A percentile compares a stretch with the other conserved stretches of the same genome.
Evolutionary conservation across 805 yeast genomes (phyloP).

Genomic region (Phaffomyces opuntiae): DNA sequence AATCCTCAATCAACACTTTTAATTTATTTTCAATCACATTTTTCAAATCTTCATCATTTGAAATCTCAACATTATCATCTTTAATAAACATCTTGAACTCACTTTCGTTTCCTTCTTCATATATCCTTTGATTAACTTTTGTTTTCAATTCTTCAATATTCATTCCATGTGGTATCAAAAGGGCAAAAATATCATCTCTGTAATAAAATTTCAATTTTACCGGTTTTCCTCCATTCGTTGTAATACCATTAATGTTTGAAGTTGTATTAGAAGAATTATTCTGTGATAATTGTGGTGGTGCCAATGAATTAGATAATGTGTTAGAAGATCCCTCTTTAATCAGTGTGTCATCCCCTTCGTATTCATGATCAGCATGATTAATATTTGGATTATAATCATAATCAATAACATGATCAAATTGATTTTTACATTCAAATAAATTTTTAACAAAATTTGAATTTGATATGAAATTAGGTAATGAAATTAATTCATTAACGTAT

Average conservation of each 20-base stretch:
- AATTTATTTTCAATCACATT: slow-evolving; percentile 28
- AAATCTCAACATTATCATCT: slow-evolving; percentile 27
- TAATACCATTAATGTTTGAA: too few relatives aligned
- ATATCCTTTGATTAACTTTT: slow-evolving; percentile 47
- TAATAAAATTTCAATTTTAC: slow-evolving; percentile 67
- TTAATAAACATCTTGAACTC: slow-evolving; percentile 30
- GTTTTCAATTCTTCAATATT: slow-evolving; percentile 41
- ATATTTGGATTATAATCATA: too few relatives aligned
- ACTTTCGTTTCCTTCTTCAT: slow-evolving; percentile 23
- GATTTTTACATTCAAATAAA: slow-evolving; percentile 53
- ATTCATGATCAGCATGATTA: too few relatives aligned
- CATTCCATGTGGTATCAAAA: slow-evolving; percentile 44
- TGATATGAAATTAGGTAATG: slow-evolving; percentile 72
- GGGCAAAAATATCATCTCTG: slow-evolving; percentile 76
- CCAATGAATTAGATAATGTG: slow-evolving; percentile 7
- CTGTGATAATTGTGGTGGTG: not conserved
- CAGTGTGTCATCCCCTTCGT: too few relatives aligned
- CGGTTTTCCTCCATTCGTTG: slow-evolving; percentile 10
- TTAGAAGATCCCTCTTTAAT: slow-evolving; percentile 17
- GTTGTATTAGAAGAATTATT: not conserved
- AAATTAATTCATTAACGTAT: slow-evolving; percentile 52
- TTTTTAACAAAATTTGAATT: slow-evolving; percentile 59
- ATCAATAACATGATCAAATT: slow-evolving; percentile 23
- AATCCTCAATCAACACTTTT: slow-evolving; percentile 32
- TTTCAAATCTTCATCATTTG: slow-evolving; percentile 27